Evolutionary conservation across 78 protist species (phyloP).

Genomic region (Cavenderia fasciculata): DNA sequence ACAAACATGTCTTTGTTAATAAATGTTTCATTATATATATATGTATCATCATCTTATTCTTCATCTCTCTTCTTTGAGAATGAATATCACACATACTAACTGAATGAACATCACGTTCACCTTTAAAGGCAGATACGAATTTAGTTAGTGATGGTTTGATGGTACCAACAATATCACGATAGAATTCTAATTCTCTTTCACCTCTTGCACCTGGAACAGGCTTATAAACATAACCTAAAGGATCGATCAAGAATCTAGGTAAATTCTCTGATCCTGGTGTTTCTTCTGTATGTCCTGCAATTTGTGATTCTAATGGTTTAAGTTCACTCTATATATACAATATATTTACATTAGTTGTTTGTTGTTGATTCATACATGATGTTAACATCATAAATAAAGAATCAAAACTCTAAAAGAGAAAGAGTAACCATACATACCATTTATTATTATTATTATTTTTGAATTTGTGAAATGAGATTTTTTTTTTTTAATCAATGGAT

Average conservation of each 20-base stretch:
- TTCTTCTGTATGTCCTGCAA: constrained; percentile 69
- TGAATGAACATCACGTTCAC: neutral
- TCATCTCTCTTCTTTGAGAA: too few species aligned
- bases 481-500: too few species aligned
- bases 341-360: too few species aligned
- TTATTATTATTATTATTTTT: too few species aligned
- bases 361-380: too few species aligned
- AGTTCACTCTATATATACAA: too few species aligned
- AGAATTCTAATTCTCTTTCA: constrained; percentile 44
- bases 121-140: constrained; percentile 14
- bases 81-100: constrained; percentile 33
- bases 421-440: too few species aligned
- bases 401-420: too few species aligned
- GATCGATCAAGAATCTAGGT: constrained; percentile 39
- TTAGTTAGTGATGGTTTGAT: neutral
- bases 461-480: too few species aligned
- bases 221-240: constrained; percentile 47
- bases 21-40: neutral
- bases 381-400: too few species aligned
- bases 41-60: too few species aligned
- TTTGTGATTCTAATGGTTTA: constrained; percentile 43
- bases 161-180: neutral
- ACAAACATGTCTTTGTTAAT: neutral
- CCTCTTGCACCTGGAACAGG: constrained; percentile 63
- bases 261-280: constrained; percentile 46